These are phyloP conservation scores for Lipomyces yamanashiensis DNA, from an alignment of 805 yeast species.

Conservation along the genomic window DNA sequence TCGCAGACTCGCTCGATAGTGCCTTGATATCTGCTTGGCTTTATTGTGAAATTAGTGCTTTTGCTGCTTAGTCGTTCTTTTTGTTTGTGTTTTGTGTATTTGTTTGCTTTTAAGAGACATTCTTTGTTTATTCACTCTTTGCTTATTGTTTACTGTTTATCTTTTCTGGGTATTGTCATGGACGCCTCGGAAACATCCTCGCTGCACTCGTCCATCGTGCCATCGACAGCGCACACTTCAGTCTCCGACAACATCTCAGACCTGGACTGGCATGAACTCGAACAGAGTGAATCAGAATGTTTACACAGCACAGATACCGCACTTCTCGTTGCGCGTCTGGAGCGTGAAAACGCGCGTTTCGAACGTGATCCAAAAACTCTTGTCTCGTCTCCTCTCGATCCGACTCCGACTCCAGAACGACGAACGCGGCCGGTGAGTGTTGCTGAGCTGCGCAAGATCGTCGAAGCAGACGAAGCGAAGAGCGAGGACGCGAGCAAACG, in stretches of 20 bases:
- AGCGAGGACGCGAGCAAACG: neutral
- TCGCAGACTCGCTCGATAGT: neutral
- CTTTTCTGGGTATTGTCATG: neutral
- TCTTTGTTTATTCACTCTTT: neutral
- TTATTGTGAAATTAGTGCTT: neutral
- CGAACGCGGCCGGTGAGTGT: slow-evolving; percentile 24
- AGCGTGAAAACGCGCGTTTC: slow-evolving; percentile 33
- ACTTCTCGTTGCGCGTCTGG: slow-evolving; percentile 35
- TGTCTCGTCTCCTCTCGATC: neutral
- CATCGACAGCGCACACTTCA: slow-evolving; percentile 7
- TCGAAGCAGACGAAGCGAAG: slow-evolving; percentile 11
- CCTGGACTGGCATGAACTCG: slow-evolving; percentile 33
- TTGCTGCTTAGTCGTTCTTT: neutral
- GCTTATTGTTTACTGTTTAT: neutral
- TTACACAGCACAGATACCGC: slow-evolving; percentile 22
- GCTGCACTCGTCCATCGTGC: neutral
- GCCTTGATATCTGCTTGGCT: neutral
- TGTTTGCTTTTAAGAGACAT: neutral
- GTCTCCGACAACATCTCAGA: neutral
- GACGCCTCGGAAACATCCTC: slow-evolving; percentile 6
- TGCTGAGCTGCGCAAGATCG: slow-evolving; percentile 22
- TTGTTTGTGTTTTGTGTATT: neutral
- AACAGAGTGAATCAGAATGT: slow-evolving; percentile 21
- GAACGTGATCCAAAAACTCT: slow-evolving; percentile 34
- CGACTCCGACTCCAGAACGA: neutral